A percentile compares a stretch with the other conserved stretches of the same genome.
phyloP scores from a whole-genome alignment of 176 grass and related monocot genomes.

The Musa troglodytarum region DNA sequence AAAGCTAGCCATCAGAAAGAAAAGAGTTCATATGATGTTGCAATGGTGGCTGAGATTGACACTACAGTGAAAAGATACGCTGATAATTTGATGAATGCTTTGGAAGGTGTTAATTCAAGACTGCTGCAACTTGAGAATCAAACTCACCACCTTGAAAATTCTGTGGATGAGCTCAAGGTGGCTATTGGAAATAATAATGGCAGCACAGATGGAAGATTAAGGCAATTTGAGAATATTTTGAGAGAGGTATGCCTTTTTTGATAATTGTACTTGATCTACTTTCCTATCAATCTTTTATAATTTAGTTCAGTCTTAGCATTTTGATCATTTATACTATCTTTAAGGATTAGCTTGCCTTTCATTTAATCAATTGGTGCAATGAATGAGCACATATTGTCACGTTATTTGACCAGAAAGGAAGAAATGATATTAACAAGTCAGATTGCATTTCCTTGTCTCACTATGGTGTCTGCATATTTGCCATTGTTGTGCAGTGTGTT shows the following conservation, averaged over 20 bases:
- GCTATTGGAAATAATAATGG: constrained; percentile 58
- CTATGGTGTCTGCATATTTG: neutral
- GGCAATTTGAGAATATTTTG: constrained; percentile 78
- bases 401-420: no score
- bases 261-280: neutral
- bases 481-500: neutral
- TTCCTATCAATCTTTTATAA: neutral
- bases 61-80: constrained; percentile 70
- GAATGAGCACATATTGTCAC: no score
- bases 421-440: neutral
- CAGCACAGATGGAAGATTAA: constrained; percentile 70
- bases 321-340: neutral
- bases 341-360: no score
- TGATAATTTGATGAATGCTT: constrained; percentile 65
- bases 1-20: constrained; percentile 51
- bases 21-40: constrained; percentile 32
- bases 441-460: neutral
- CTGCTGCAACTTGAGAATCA: constrained; percentile 64
- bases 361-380: no score
- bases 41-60: constrained; percentile 63
- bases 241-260: constrained; percentile 38
- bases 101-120: constrained; percentile 68
- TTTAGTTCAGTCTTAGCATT: neutral
- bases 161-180: constrained; percentile 58
- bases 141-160: constrained; percentile 58